Base-by-base conservation (phyloP, 179 eudicot species). In the Beta lomatogona region DNA sequence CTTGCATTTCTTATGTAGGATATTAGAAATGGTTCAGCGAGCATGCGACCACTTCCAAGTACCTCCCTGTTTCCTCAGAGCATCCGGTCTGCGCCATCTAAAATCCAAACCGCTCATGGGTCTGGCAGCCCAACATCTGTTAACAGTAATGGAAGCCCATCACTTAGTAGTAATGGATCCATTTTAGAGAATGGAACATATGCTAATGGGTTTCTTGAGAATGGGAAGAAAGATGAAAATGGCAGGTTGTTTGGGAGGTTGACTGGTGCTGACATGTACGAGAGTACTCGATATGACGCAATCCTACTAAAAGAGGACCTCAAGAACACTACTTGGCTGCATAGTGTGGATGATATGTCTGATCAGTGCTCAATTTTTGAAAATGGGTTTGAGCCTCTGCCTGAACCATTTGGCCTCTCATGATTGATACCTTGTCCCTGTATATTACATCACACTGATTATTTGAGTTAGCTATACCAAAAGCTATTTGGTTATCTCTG, bases 251-350 rank as follows among this genome's bases (percentile, higher is more conserved):
- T 91, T 54, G 92, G 92, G 25, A 92, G 87, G 85, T 76, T 95
- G 83, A 73, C 77, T 66, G 92, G 87, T 77, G 83, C 81, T 44
- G 98, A 94, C 84, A 89, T 91, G 28, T 95, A 90, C 48, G 99
- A 94, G 82, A 95, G 98, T 83, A 92, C 99, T 31, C 90, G 99
- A 12, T 95, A 95, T 55, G 99, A 95, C 80, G 88, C 97, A 73
- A 89, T 95, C 61, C 85, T 95, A 50, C 89, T 95, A 12, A 95
- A 93, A 86, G 98, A 93, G 86, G 98, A 95, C 83, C 83, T 90
- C 80, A 92, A 92, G 88, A 92, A 89, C 88, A 90, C 99, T 54
- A 95, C 90, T 59, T 95, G 98, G 98, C 86, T 95, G 83, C 95
- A 89, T 83, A 86, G 95, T 72, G 52, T 88, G 66, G 98, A 95